These are phyloP conservation scores for Rubus parviflorus DNA, from an alignment of 306 rosid species.

Conservation along the genomic window DNA sequence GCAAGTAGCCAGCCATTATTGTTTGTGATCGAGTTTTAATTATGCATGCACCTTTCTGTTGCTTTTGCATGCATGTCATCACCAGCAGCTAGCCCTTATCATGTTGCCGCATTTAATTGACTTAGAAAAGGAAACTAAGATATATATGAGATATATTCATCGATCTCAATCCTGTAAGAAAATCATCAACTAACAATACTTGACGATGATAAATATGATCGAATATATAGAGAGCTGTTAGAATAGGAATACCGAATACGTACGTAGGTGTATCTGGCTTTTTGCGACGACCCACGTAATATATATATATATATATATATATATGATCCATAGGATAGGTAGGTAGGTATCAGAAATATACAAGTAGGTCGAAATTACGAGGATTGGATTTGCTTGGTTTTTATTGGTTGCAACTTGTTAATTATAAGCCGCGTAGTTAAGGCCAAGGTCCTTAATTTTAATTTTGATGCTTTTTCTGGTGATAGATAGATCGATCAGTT, in stretches of 20 bases:
- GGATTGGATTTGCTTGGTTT: constrained; percentile 24
- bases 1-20: constrained; percentile 10
- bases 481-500: constrained; percentile 2
- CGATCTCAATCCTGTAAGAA: constrained; percentile 15
- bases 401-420: constrained; percentile 48
- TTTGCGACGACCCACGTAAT: background rate
- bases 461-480: constrained; percentile 4
- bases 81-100: constrained; percentile 25
- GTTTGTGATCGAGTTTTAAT: constrained; percentile 1
- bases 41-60: constrained; percentile 21
- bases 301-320: background rate
- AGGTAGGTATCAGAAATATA: background rate
- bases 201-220: background rate
- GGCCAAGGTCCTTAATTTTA: constrained; percentile 13
- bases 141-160: background rate
- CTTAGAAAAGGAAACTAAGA: background rate
- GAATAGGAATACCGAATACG: background rate
- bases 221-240: background rate
- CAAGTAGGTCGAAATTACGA: background rate
- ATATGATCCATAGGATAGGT: background rate
- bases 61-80: constrained; percentile 36
- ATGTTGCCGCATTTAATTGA: constrained; percentile 36
- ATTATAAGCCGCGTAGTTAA: constrained; percentile 19
- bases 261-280: background rate
- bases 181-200: background rate